A percentile compares a stretch with the other conserved stretches of the same genome.
phyloP scores from a whole-genome alignment of 305 asterid genomes.

The Solanum hybrid region DNA sequence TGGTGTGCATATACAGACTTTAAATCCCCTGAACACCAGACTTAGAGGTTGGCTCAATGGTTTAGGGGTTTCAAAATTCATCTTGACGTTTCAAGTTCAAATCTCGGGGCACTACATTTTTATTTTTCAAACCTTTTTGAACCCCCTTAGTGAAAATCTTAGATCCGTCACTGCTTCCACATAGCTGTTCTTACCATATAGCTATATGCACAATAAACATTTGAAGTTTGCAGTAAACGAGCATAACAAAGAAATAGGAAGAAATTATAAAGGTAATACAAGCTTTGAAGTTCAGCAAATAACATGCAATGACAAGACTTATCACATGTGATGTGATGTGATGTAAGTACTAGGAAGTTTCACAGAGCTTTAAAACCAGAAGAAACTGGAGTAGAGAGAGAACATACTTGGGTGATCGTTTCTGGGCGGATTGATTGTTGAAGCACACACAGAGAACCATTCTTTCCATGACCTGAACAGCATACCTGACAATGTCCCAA shows the following conservation, averaged over 20 bases:
- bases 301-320: neutral
- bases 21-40: neutral
- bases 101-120: neutral
- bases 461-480: slow-evolving; percentile 99
- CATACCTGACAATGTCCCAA: slow-evolving; percentile 57
- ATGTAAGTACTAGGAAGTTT: neutral
- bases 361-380: neutral
- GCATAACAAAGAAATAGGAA: neutral
- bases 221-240: neutral
- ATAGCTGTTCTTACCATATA: neutral
- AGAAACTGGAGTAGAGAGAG: slow-evolving; percentile 12
- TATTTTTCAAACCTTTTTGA: neutral
- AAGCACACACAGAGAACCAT: slow-evolving; percentile 88
- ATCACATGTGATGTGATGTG: neutral
- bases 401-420: slow-evolving; percentile 74
- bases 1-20: neutral
- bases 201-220: neutral
- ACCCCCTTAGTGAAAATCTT: neutral
- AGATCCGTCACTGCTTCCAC: neutral
- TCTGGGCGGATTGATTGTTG: slow-evolving; percentile 95
- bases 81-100: neutral
- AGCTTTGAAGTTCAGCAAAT: neutral
- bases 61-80: neutral
- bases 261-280: neutral
- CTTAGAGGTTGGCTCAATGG: neutral